Conservation (phyloP, 306 rosid genomes). For the Luffa aegyptiaca region DNA sequence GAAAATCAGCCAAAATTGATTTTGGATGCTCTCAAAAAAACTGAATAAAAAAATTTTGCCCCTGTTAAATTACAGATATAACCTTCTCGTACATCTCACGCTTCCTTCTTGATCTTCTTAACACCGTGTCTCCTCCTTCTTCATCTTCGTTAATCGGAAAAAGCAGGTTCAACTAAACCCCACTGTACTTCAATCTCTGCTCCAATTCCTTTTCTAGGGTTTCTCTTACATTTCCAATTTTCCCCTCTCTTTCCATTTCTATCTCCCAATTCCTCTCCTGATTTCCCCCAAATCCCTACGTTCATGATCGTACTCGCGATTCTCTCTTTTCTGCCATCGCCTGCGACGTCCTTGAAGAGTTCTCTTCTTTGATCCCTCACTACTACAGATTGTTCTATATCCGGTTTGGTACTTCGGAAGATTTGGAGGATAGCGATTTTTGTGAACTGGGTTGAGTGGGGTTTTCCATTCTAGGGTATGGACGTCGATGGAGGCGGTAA, state of each 20-base stretch:
- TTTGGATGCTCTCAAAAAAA: too few relatives aligned
- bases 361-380: neutral
- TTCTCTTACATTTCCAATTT: neutral
- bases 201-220: constrained; percentile 2
- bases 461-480: constrained; percentile 27
- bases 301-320: neutral
- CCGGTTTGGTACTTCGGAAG: neutral
- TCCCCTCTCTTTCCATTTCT: neutral
- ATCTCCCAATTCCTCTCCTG: neutral
- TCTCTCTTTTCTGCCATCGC: neutral
- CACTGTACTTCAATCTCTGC: neutral
- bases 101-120: neutral
- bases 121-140: neutral
- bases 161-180: neutral
- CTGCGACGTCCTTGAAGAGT: neutral
- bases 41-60: neutral
- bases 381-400: neutral
- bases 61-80: neutral
- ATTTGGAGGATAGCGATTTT: neutral
- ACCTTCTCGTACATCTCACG: constrained; percentile 1
- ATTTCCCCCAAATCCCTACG: neutral
- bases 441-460: neutral
- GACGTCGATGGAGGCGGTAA: constrained; percentile 68
- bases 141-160: neutral
- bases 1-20: too few relatives aligned